Base-by-base conservation (phyloP, 73 alveolate species). In the Paramecium sexaurelia region DNA sequence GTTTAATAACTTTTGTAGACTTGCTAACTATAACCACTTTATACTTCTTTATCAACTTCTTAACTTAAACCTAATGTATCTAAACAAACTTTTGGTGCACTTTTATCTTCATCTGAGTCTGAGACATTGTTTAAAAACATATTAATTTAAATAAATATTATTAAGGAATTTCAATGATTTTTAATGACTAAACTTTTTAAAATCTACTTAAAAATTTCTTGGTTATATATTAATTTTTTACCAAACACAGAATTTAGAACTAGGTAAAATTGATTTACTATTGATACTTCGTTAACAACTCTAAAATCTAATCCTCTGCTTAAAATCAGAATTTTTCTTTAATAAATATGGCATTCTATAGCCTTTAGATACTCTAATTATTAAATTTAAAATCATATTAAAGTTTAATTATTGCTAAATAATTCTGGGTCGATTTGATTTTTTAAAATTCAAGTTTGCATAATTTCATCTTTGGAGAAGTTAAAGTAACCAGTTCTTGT, bases 381-480 rank as follows among this genome's bases (percentile, higher is more conserved):
- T 6, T 69, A 69, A 32, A 27, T 22, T 27, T 15, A 69, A 69
- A 11, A 69, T 3, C 36, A 69, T 17, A 13, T n/a, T 35, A 69
- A 32, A 2, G 85, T 69, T 11, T 69, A 55, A 27, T 69, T 56
- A 26, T 69, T 56, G 33, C 85, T 69, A 6, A 69, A 69, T 35
- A 69, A 69, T 69, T 69, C 85, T 17, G 85, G 85, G 27, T 69
- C 85, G 27, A 69, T 32, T 2, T 19, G 67, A 7, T 7, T 47
- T 7, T 5, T 15, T 4, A 4, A 47, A 11, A 47, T 47, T 2
- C 24, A 5, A 47, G 67, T 15, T 7, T 47, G 7, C 67, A 47
- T 47, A 15, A 19, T 47, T 47, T 47, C 67, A 47, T 47, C 7
- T 47, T 47, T 15, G 67, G 67, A 15, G 67, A 47, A 5, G 67